A percentile compares a stretch with the other conserved stretches of the same genome.
Conservation (phyloP, 495 filamentous ascomycete genomes). For the Penicillium atrosanguineum region DNA sequence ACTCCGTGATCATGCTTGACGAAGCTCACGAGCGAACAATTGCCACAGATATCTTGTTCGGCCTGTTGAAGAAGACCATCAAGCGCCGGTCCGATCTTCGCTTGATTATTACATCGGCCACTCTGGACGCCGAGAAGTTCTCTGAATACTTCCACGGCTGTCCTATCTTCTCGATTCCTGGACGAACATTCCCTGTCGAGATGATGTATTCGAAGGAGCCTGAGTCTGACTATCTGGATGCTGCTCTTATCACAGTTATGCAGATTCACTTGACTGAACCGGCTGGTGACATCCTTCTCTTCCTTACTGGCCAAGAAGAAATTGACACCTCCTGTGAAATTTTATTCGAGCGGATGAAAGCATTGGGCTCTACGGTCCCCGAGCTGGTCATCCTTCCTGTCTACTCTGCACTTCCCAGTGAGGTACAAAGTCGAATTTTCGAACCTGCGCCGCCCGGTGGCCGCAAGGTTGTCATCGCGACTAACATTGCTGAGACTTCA, state of each 20-base stretch:
- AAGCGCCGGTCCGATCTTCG: conserved; percentile 84
- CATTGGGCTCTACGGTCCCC: conserved; percentile 82
- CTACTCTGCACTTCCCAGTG: conserved; percentile 86
- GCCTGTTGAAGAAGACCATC: conserved; percentile 88
- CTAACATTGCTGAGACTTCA: conserved; percentile 97
- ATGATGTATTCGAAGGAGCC: conserved; percentile 93
- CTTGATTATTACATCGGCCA: conserved; percentile 94
- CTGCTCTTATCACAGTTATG: conserved; percentile 95
- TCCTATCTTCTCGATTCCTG: conserved; percentile 95
- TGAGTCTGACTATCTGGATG: conserved; percentile 93
- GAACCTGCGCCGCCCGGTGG: conserved; percentile 86
- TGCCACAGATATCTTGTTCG: conserved; percentile 92
- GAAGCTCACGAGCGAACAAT: conserved; percentile 98
- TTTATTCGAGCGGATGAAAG: conserved; percentile 94
- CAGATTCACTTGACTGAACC: conserved; percentile 94
- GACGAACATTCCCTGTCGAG: conserved; percentile 91
- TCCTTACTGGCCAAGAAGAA: conserved; percentile 96
- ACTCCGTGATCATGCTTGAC: conserved; percentile 97
- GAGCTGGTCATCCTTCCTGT: conserved; percentile 93
- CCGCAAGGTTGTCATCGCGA: conserved; percentile 95
- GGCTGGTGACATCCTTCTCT: conserved; percentile 87
- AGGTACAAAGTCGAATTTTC: conserved; percentile 93
- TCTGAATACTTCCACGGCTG: conserved; percentile 91
- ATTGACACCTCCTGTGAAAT: conserved; percentile 95
- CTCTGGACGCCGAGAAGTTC: conserved; percentile 96